Percentiles rank a stretch among this genome's conserved stretches.
Conservation (phyloP, 2,329 filamentous ascomycete species). For the Fonsecaea pugnacius region DNA sequence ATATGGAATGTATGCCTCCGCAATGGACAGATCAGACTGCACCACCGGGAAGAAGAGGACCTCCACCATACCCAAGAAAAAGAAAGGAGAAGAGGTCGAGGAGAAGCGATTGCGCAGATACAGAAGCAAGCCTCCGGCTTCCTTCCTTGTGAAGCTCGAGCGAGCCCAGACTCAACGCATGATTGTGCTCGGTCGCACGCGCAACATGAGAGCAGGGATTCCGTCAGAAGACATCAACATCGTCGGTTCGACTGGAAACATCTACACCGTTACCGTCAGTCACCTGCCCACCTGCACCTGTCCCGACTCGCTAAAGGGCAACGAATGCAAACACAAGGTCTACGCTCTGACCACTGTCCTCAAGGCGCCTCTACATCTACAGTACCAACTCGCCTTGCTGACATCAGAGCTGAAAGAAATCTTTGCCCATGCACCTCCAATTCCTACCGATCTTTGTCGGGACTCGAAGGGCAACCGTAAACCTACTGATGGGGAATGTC, state of each 20-base stretch:
- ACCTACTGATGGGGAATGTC: constrained; percentile 64
- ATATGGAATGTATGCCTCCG: background rate
- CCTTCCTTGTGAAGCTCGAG: constrained; percentile 53
- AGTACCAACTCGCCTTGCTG: constrained; percentile 65
- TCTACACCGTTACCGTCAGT: constrained; percentile 61
- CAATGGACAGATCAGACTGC: too few relatives aligned
- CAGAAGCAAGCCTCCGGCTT: constrained; percentile 50
- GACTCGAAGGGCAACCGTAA: constrained; percentile 57
- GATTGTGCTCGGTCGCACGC: constrained; percentile 60
- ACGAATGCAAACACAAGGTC: constrained; percentile 64
- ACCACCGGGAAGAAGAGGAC: background rate
- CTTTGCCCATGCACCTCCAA: constrained; percentile 58
- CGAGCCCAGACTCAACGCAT: constrained; percentile 59
- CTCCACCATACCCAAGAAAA: background rate
- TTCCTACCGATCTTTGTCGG: constrained; percentile 47
- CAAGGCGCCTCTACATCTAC: constrained; percentile 59
- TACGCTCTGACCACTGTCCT: constrained; percentile 58
- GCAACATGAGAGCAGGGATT: constrained; percentile 48
- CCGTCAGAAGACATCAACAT: constrained; percentile 60
- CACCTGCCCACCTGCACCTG: constrained; percentile 60
- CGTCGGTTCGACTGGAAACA: constrained; percentile 65
- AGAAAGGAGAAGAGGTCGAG: constrained; percentile 2
- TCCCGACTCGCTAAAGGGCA: constrained; percentile 58
- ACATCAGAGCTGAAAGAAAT: constrained; percentile 62
- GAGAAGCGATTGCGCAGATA: constrained; percentile 50